Evolutionary conservation across 169 alveolate species (phyloP).

Genomic region (Plasmodium cynomolgi): DNA sequence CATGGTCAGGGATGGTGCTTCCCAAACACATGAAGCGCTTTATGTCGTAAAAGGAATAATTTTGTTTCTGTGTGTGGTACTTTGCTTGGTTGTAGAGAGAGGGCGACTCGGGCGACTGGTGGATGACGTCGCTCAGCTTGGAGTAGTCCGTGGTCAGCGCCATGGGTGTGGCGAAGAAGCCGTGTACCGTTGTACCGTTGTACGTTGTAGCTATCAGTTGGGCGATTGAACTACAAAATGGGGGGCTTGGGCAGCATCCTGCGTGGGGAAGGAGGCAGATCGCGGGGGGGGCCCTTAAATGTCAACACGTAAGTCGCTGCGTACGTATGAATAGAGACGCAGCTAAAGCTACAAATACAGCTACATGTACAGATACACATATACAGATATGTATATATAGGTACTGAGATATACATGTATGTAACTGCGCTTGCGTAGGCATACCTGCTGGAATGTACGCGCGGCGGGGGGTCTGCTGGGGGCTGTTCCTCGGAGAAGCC

Average conservation of each 20-base stretch:
- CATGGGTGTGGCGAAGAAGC: neutral
- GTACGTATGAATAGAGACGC: neutral
- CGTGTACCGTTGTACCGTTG: neutral
- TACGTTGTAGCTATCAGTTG: too few species aligned
- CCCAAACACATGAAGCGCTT: constrained; percentile 68
- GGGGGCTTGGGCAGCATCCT: neutral
- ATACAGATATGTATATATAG: neutral
- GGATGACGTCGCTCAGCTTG: constrained; percentile 12
- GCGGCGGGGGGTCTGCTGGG: neutral
- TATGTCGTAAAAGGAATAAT: constrained; percentile 49
- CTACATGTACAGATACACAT: neutral
- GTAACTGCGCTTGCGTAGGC: neutral
- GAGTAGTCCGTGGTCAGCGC: constrained; percentile 25
- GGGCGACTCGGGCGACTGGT: constrained; percentile 28
- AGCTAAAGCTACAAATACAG: neutral
- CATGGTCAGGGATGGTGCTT: constrained; percentile 33
- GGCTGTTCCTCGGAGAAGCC: neutral
- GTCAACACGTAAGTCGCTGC: too few species aligned
- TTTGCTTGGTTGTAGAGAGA: constrained; percentile 43
- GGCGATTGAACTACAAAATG: neutral
- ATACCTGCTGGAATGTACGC: neutral
- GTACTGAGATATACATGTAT: neutral
- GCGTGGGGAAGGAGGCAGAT: neutral
- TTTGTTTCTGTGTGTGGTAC: constrained; percentile 70
- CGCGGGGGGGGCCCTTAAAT: too few species aligned